Evolutionary conservation across 306 rosid genomes (phyloP), one percentile per base, ranked within the genome.

Genomic region (Psophocarpus tetragonolobus): DNA sequence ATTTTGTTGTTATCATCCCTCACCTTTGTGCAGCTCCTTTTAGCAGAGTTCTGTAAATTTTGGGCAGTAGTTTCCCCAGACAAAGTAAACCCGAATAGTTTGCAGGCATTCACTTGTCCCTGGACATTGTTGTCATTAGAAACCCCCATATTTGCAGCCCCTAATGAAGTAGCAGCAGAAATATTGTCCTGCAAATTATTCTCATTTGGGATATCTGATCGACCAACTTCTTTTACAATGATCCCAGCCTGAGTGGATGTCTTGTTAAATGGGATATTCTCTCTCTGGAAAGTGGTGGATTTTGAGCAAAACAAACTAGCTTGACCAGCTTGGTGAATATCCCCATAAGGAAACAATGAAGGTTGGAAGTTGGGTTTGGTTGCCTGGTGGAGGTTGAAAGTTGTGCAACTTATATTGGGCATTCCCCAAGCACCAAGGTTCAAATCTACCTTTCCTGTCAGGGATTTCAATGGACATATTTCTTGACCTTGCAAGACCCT

Each of bases 401-500:
- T 73, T 45, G 84, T 70, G 84, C 87, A 82, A 45, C 87, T 83
- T 23, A 76, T 80, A 81, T 81, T 84, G 76, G 87, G 84, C 50
- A 88, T 83, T 67, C 88, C 95, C 98, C 97, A 92, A 82, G 87
- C 82, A 71, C 94, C 92, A 54, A 83, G 64, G 79, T 73, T 84
- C 73, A 85, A 80, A 75, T 90, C 92, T 65, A 87, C 73, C 82
- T 88, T 91, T 81, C 92, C 91, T 14, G 87, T 68, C 38, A 87
- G 80, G 36, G 97, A 90, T 75, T 91, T 91, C 86, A 96, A 69
- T 36, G 90, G 90, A 88, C 97, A 86, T 78, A 92, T 91, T 95
- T 91, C 99, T 96, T 96, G 98, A 92, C 99, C 99, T 91, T 96
- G 99, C 96, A 90, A 96, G 98, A 96, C 98, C 97, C 85, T 88